Conservation (phyloP, 2,329 filamentous ascomycete species). For the Trichophyton verrucosum region DNA sequence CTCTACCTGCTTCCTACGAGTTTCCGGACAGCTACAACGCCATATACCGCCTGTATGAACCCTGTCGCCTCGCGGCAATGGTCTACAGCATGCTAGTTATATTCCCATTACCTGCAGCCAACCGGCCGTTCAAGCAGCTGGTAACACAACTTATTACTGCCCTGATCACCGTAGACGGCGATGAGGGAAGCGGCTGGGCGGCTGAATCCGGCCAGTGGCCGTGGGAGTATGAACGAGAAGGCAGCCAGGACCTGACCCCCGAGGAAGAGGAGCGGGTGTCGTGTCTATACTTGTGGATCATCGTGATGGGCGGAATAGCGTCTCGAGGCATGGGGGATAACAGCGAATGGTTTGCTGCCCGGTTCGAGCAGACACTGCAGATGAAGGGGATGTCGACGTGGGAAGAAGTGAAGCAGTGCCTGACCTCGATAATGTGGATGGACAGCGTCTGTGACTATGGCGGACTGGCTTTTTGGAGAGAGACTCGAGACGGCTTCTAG, state of each 20-base stretch:
- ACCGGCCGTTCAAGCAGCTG: constrained; percentile 24
- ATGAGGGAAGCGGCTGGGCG: constrained; percentile 18
- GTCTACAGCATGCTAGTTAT: constrained; percentile 29
- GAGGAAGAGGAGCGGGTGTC: not conserved
- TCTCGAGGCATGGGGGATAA: constrained; percentile 20
- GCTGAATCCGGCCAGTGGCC: constrained; percentile 1
- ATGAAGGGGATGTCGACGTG: constrained; percentile 16
- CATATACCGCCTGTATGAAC: constrained; percentile 21
- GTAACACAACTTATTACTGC: constrained; percentile 18
- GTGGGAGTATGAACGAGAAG: not conserved
- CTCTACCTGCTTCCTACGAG: constrained; percentile 19
- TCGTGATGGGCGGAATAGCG: constrained; percentile 29
- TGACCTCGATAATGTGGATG: constrained; percentile 25
- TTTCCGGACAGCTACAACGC: constrained; percentile 10
- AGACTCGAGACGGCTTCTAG: constrained; percentile 9
- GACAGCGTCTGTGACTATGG: constrained; percentile 24
- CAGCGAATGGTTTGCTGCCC: constrained; percentile 24
- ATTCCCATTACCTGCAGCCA: constrained; percentile 29
- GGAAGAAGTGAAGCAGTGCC: constrained; percentile 17
- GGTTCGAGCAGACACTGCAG: constrained; percentile 16
- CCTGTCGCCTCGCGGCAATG: constrained; percentile 25
- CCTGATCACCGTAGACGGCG: constrained; percentile 15
- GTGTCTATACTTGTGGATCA: constrained; percentile 24
- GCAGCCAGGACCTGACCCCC: not conserved
- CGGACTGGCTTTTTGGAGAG: constrained; percentile 21